Conservation (phyloP, 768 basidiomycete genomes). For the Leccinum obscurum region DNA sequence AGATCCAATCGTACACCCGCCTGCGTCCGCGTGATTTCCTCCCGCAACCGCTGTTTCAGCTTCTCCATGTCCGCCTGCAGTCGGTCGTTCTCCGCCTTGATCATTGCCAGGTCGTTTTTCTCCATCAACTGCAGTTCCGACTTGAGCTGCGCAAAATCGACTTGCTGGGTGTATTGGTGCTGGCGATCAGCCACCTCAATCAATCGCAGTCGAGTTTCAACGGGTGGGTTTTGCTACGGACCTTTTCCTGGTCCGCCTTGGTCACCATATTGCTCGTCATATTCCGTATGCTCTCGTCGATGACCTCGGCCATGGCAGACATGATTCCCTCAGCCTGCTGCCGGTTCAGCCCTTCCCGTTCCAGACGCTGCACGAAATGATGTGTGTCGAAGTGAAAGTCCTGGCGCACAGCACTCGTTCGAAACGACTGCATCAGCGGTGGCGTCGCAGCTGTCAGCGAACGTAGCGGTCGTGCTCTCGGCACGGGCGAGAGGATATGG, state of each 20-base stretch:
- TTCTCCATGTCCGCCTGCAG: constrained; percentile 89
- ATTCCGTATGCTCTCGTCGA: constrained; percentile 94
- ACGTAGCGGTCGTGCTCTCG: constrained; percentile 6
- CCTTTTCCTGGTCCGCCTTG: constrained; percentile 96
- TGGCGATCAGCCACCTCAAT: constrained; percentile 28
- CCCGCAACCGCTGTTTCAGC: constrained; percentile 88
- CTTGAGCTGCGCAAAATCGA: constrained; percentile 96
- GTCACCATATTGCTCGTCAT: constrained; percentile 97
- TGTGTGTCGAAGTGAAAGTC: constrained; percentile 95
- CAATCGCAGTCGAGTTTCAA: constrained; percentile 1
- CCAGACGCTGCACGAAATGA: constrained; percentile 88
- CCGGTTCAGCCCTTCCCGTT: constrained; percentile 84
- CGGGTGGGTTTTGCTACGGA: constrained; percentile 30
- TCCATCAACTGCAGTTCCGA: constrained; percentile 95
- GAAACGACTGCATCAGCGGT: constrained; percentile 26
- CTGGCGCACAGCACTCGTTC: constrained; percentile 26
- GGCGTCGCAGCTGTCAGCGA: not conserved
- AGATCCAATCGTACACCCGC: constrained; percentile 92
- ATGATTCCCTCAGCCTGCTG: constrained; percentile 97
- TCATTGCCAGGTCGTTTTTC: constrained; percentile 93
- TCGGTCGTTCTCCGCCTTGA: constrained; percentile 97
- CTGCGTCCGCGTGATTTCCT: constrained; percentile 90
- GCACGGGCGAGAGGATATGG: not conserved
- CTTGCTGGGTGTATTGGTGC: constrained; percentile 94
- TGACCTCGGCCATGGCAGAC: constrained; percentile 94